Conservation (phyloP, 345 rosid species). For the Ceriops decandra region DNA sequence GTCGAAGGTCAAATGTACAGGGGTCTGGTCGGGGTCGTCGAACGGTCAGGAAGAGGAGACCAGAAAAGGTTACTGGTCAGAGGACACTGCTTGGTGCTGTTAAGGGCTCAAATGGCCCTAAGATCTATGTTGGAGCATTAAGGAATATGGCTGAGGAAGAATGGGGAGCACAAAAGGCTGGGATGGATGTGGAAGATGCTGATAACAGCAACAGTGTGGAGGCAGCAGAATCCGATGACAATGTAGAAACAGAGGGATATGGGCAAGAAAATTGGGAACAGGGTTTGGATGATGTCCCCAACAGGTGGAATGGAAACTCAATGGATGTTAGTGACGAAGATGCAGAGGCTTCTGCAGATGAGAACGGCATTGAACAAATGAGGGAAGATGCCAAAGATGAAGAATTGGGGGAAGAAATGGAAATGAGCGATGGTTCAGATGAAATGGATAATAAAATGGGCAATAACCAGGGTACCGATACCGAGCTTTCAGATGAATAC, state of each 20-base stretch:
- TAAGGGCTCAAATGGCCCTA: constrained; percentile 22
- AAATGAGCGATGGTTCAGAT: constrained; percentile 53
- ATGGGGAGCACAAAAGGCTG: constrained; percentile 39
- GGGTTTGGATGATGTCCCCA: constrained; percentile 29
- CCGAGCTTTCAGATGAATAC: constrained; percentile 61
- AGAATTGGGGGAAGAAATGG: constrained; percentile 33
- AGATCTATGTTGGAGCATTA: constrained; percentile 8
- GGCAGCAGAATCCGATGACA: constrained; percentile 62
- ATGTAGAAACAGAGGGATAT: constrained; percentile 46
- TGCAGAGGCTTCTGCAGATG: constrained; percentile 41
- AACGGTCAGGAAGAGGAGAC: constrained; percentile 75
- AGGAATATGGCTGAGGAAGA: constrained; percentile 34
- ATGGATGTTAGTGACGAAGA: constrained; percentile 61
- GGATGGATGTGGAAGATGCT: constrained; percentile 40
- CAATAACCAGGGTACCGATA: constrained; percentile 42
- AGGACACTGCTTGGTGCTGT: constrained; percentile 18
- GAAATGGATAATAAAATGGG: constrained; percentile 30
- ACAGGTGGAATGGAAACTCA: constrained; percentile 46
- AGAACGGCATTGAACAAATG: constrained; percentile 28
- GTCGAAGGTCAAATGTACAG: constrained; percentile 38
- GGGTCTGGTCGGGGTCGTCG: constrained; percentile 67
- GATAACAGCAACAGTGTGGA: constrained; percentile 62
- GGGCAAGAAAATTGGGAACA: constrained; percentile 58
- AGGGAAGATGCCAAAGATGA: constrained; percentile 39
- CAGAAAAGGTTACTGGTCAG: constrained; percentile 43